Conservation (phyloP, 78 protist species). For the Pelomyxa schiedti region DNA sequence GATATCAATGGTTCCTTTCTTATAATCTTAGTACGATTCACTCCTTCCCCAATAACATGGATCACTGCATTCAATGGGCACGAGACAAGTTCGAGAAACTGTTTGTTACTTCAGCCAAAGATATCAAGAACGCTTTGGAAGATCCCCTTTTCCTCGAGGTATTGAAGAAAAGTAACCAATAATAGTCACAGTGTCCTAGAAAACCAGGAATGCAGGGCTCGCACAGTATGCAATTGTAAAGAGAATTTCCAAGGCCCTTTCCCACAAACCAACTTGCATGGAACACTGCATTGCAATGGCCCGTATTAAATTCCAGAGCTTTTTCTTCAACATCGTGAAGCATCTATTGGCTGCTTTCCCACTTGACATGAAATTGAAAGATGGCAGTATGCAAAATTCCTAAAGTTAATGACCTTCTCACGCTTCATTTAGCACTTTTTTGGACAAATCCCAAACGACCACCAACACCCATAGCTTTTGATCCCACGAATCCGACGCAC, state of each 20-base stretch:
- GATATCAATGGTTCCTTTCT: no score
- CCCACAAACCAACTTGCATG: neutral
- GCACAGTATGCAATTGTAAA: conserved; percentile 14
- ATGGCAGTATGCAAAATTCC: conserved; percentile 17
- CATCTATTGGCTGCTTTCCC: conserved; percentile 34
- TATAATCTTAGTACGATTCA: conserved; percentile 88
- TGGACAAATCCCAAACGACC: conserved; percentile 58
- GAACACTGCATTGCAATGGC: conserved; percentile 24
- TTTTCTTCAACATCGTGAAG: conserved; percentile 9
- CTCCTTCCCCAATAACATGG: conserved; percentile 88
- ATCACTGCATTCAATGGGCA: conserved; percentile 91
- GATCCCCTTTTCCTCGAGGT: conserved; percentile 9
- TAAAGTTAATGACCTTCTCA: neutral
- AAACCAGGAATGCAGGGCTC: conserved; percentile 4
- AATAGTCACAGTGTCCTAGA: neutral
- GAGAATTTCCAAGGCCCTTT: conserved; percentile 1
- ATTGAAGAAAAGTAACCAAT: neutral
- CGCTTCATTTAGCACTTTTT: conserved; percentile 7
- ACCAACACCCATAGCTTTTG: conserved; percentile 19
- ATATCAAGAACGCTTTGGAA: conserved; percentile 47
- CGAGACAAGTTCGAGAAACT: conserved; percentile 79
- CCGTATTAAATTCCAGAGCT: conserved; percentile 38
- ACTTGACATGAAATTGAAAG: conserved; percentile 34
- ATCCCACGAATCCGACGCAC: conserved; percentile 16
- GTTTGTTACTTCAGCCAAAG: conserved; percentile 51